phyloP scores from a whole-genome alignment of 164 flowering plant species.

The Umbellularia californica region DNA sequence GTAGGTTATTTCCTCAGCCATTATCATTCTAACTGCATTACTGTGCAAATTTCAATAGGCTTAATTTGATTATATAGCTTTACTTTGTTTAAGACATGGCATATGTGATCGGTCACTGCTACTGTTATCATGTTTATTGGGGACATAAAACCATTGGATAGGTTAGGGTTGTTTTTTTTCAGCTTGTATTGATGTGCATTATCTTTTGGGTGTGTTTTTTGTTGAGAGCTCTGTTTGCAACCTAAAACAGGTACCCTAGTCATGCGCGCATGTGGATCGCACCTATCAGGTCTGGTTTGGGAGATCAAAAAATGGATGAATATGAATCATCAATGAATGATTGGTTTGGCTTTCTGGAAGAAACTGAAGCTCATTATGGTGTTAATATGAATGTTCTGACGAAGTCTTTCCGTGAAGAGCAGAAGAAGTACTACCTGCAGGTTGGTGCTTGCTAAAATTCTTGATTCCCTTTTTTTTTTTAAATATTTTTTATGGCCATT shows the following conservation, averaged over 20 bases:
- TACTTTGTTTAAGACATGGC: too few species aligned
- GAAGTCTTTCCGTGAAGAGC: slow-evolving; percentile 73
- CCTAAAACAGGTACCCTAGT: slow-evolving; percentile 79
- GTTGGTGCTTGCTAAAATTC: slow-evolving; percentile 22
- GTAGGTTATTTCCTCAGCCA: too few species aligned
- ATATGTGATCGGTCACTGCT: background rate
- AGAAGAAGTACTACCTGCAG: slow-evolving; percentile 83
- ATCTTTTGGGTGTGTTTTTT: background rate
- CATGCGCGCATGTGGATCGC: slow-evolving; percentile 99
- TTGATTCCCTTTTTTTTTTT: background rate
- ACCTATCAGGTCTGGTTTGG: slow-evolving; percentile 76
- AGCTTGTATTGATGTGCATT: background rate
- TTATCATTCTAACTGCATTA: too few species aligned
- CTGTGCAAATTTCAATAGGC: too few species aligned
- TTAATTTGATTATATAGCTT: too few species aligned
- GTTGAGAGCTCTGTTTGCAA: slow-evolving; percentile 1
- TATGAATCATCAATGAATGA: slow-evolving; percentile 70
- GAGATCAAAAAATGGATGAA: slow-evolving; percentile 63
- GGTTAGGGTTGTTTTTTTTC: background rate
- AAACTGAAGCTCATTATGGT: slow-evolving; percentile 71
- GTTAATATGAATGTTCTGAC: slow-evolving; percentile 84
- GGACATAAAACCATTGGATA: background rate
- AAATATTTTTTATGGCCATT: background rate
- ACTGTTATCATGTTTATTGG: background rate
- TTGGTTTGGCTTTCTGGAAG: slow-evolving; percentile 65